These are phyloP conservation scores for Sphagnum magellanicum DNA, from an alignment of 228 moss, liverwort and hornwort genomes.

Conservation along the genomic window DNA sequence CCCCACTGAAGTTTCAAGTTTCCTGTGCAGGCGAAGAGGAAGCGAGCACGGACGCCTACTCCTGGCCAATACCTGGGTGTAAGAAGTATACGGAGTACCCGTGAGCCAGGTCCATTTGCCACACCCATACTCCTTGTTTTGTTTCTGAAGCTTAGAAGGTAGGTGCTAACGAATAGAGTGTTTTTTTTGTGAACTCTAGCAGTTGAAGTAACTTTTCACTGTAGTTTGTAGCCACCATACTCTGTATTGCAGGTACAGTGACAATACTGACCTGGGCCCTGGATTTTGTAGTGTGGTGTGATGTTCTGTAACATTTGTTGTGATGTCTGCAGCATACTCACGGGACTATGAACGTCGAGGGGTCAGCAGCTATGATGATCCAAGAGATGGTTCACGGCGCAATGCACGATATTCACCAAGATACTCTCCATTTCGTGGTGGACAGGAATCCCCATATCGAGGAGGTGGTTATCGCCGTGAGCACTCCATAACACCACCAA, in stretches of 20 bases:
- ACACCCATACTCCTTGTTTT: too few species aligned
- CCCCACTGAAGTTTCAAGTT: too few species aligned
- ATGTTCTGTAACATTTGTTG: not conserved
- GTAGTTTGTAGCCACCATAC: too few species aligned
- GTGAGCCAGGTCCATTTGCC: too few species aligned
- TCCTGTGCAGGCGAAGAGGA: slow-evolving; percentile 51
- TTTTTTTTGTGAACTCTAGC: too few species aligned
- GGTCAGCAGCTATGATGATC: slow-evolving; percentile 4
- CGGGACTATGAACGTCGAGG: slow-evolving; percentile 31
- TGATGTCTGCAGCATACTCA: slow-evolving; percentile 28
- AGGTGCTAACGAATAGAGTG: too few species aligned
- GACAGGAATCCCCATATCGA: slow-evolving; percentile 19
- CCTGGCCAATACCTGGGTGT: slow-evolving; percentile 68
- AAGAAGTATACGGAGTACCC: slow-evolving; percentile 20
- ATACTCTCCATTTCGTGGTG: slow-evolving; percentile 27
- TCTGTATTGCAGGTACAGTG: too few species aligned
- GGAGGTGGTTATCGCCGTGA: slow-evolving; percentile 17
- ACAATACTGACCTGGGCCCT: not conserved
- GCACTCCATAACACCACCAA: slow-evolving; percentile 16
- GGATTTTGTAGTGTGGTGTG: too few species aligned
- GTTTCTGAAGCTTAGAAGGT: too few species aligned
- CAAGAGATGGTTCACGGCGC: slow-evolving; percentile 33
- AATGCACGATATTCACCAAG: slow-evolving; percentile 42
- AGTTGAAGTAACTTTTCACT: too few species aligned
- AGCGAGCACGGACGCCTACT: slow-evolving; percentile 58